Percentiles rank a stretch among this genome's conserved stretches.
phyloP scores from a whole-genome alignment of 768 basidiomycete genomes.

The Suillus variegatus region DNA sequence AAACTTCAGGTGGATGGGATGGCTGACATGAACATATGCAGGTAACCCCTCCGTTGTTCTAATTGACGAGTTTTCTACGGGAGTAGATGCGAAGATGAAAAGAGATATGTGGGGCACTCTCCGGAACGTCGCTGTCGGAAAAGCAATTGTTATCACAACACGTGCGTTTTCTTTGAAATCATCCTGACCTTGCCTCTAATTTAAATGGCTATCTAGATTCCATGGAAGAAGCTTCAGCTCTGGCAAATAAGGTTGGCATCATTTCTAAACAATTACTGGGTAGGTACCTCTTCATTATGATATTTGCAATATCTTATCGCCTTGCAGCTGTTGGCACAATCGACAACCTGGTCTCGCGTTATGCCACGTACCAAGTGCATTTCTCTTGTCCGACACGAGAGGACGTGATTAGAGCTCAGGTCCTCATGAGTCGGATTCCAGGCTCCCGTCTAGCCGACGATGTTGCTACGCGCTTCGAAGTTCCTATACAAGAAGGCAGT shows the following conservation, averaged over 20 bases:
- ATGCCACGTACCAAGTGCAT: conserved; percentile 77
- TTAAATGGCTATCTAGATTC: conserved; percentile 48
- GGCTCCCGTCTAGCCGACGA: conserved; percentile 69
- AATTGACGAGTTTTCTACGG: conserved; percentile 84
- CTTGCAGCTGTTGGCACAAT: conserved; percentile 65
- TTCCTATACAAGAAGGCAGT: conserved; percentile 44
- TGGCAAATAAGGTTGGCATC: conserved; percentile 77
- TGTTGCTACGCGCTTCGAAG: conserved; percentile 75
- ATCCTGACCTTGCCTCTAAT: conserved; percentile 4
- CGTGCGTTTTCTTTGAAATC: conserved; percentile 42
- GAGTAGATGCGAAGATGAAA: conserved; percentile 82
- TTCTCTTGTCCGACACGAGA: conserved; percentile 67
- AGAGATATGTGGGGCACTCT: conserved; percentile 82
- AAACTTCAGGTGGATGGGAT: background rate
- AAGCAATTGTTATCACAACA: conserved; percentile 73
- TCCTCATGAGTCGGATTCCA: conserved; percentile 62
- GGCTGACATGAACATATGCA: conserved; percentile 19
- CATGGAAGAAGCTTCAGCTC: conserved; percentile 82
- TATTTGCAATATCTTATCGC: background rate
- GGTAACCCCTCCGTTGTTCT: conserved; percentile 78
- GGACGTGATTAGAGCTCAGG: conserved; percentile 56
- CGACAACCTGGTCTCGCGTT: conserved; percentile 60
- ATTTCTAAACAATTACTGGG: conserved; percentile 71
- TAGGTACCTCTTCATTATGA: conserved; percentile 29
- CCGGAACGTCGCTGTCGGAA: conserved; percentile 61